phyloP scores from a whole-genome alignment of 441 rosid genomes.

The Aquilaria agallochum region DNA sequence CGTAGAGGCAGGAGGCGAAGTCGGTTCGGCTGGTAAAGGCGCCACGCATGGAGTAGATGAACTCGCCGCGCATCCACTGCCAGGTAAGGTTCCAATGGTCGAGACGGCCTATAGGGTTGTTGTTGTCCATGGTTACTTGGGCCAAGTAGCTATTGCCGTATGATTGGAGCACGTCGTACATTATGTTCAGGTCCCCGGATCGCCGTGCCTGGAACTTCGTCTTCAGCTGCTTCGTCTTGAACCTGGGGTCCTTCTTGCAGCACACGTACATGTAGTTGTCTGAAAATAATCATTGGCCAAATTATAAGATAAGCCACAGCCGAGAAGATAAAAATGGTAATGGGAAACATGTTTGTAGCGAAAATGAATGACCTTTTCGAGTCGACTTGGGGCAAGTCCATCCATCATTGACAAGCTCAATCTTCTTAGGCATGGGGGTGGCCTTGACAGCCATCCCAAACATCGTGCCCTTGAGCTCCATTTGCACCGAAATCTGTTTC shows the following conservation, averaged over 20 bases:
- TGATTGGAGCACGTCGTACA: conserved; percentile 67
- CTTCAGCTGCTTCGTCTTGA: conserved; percentile 36
- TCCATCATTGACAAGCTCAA: conserved; percentile 40
- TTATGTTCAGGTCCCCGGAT: conserved; percentile 55
- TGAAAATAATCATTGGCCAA: conserved; percentile 8
- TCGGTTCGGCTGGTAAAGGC: conserved; percentile 53
- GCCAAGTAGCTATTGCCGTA: conserved; percentile 65
- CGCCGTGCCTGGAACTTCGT: conserved; percentile 43
- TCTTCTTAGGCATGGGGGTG: conserved; percentile 47
- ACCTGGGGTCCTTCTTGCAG: conserved; percentile 65
- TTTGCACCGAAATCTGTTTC: conserved; percentile 37
- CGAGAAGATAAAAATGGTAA: neutral
- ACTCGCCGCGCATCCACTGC: conserved; percentile 93
- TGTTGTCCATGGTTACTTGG: conserved; percentile 79
- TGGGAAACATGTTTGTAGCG: neutral
- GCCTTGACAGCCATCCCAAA: conserved; percentile 42
- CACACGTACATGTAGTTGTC: conserved; percentile 58
- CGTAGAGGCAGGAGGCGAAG: conserved; percentile 45
- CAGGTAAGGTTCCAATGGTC: conserved; percentile 92
- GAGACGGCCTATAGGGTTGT: conserved; percentile 63
- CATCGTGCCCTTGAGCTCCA: conserved; percentile 44
- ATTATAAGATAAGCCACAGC: too few relatives aligned
- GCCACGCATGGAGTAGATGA: conserved; percentile 66
- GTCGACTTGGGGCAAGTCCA: conserved; percentile 44
- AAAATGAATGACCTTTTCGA: conserved; percentile 21